phyloP scores from a whole-genome alignment of 257 asterid species.

The Lycium barbarum region DNA sequence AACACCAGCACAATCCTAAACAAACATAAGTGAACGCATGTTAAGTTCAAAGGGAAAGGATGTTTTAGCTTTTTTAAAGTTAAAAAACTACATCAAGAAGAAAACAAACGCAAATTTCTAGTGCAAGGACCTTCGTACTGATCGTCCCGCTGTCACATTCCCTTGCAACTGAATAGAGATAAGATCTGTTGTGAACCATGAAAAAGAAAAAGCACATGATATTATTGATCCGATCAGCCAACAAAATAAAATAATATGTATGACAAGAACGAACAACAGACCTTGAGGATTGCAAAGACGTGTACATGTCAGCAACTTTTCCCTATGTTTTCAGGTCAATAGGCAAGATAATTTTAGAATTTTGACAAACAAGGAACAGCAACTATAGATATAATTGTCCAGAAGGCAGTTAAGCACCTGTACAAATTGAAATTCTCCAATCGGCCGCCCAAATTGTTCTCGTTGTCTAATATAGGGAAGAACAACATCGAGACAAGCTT shows the following conservation, averaged over 20 bases:
- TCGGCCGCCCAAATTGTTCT: constrained; percentile 92
- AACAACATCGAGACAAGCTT: constrained; percentile 90
- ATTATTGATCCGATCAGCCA: not conserved
- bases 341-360: constrained; percentile 25
- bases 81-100: not conserved
- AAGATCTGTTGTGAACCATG: constrained; percentile 61
- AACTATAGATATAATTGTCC: not conserved
- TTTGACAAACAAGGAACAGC: not conserved
- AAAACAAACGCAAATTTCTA: not conserved
- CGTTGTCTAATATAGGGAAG: constrained; percentile 90
- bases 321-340: constrained; percentile 65
- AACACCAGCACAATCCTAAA: constrained; percentile 96
- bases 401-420: constrained; percentile 58
- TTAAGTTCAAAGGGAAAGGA: not conserved
- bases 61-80: not conserved
- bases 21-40: constrained; percentile 26
- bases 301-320: constrained; percentile 94
- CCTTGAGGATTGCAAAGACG: constrained; percentile 96
- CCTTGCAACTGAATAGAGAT: constrained; percentile 93
- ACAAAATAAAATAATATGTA: not conserved
- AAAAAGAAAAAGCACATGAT: not conserved
- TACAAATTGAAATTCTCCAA: constrained; percentile 90
- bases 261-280: constrained; percentile 31
- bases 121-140: constrained; percentile 65
- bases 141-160: constrained; percentile 84